Conservation (phyloP, 2,329 filamentous ascomycete genomes). For the Ceratocystis smalleyi region DNA sequence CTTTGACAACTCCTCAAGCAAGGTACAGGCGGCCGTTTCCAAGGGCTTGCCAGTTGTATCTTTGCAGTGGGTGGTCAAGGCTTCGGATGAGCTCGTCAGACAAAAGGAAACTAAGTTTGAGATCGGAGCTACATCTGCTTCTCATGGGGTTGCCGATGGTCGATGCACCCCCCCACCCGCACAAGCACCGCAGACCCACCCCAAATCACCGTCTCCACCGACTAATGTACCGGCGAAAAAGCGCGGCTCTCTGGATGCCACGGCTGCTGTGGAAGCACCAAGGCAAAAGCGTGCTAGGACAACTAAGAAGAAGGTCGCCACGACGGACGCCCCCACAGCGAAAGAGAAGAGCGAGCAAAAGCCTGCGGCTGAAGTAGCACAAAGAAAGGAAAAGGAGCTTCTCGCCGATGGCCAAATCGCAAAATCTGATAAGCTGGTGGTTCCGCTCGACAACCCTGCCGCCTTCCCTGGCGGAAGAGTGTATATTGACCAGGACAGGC, state of each 20-base stretch:
- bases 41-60: slow-evolving; percentile 40
- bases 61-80: slow-evolving; percentile 48
- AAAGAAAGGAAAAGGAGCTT: slow-evolving; percentile 23
- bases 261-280: not conserved
- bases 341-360: slow-evolving; percentile 20
- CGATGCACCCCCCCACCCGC: not conserved
- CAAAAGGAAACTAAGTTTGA: slow-evolving; percentile 19
- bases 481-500: slow-evolving; percentile 47
- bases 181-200: not conserved
- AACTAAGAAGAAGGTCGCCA: not conserved
- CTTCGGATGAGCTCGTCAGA: slow-evolving; percentile 23
- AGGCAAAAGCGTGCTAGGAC: not conserved
- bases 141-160: not conserved
- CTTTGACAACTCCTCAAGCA: slow-evolving; percentile 33
- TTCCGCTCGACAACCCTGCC: slow-evolving; percentile 37
- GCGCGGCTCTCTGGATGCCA: not conserved
- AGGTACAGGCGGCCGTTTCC: slow-evolving; percentile 34
- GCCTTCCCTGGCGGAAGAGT: slow-evolving; percentile 33
- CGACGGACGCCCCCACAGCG: slow-evolving; percentile 19
- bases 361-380: slow-evolving; percentile 21
- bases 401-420: slow-evolving; percentile 32
- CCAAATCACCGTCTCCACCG: not conserved
- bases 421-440: slow-evolving; percentile 30
- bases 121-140: slow-evolving; percentile 16
- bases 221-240: not conserved